A percentile compares a stretch with the other conserved stretches of the same genome.
These are phyloP conservation scores for Pythium pyrilobum DNA, from an alignment of 352 stramenopile genomes.

Conservation along the genomic window DNA sequence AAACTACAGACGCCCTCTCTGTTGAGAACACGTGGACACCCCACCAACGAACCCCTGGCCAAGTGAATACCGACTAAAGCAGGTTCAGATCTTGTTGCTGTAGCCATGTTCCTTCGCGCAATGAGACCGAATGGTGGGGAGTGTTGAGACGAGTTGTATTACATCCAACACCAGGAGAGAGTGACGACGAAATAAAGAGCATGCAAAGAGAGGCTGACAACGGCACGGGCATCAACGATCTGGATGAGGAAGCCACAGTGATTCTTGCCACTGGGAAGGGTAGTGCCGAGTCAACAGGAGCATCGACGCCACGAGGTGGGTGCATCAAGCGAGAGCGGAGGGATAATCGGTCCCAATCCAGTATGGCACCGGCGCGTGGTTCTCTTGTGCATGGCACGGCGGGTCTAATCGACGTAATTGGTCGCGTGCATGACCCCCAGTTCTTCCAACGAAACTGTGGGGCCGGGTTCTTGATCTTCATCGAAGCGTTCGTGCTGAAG, in stretches of 20 bases:
- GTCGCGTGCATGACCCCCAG: slow-evolving; percentile 78
- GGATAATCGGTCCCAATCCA: not conserved
- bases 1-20: not conserved
- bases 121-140: no score
- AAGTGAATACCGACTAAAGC: slow-evolving; percentile 7
- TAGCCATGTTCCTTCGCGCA: slow-evolving; percentile 4
- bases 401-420: slow-evolving; percentile 75
- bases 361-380: not conserved
- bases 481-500: slow-evolving; percentile 16
- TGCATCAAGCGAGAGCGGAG: not conserved
- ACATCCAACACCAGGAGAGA: slow-evolving; percentile 14
- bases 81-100: slow-evolving; percentile 2
- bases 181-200: slow-evolving; percentile 8
- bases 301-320: not conserved
- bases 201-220: not conserved
- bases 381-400: not conserved
- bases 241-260: no score
- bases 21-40: slow-evolving; percentile 28
- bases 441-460: slow-evolving; percentile 59
- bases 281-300: not conserved
- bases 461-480: slow-evolving; percentile 40
- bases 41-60: slow-evolving; percentile 1
- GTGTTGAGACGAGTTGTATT: slow-evolving; percentile 4
- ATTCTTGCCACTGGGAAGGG: not conserved
- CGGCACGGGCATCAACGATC: no score